These are phyloP conservation scores for Penicillium vulpinum DNA, from an alignment of 2,329 filamentous ascomycete genomes.

Conservation along the genomic window DNA sequence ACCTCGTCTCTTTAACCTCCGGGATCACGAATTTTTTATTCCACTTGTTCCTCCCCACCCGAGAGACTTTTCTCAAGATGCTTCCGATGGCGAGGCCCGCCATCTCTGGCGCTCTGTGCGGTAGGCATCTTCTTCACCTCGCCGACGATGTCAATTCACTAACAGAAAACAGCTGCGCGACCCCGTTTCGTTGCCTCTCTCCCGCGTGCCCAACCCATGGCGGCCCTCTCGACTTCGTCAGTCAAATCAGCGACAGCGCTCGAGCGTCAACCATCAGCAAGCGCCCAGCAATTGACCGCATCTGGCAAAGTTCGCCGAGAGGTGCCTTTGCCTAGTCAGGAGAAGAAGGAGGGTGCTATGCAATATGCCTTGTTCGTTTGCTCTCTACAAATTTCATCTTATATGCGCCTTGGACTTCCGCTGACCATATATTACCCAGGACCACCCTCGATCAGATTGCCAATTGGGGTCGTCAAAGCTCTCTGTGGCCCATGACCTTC, in stretches of 20 bases:
- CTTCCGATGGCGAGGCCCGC: slow-evolving; percentile 29
- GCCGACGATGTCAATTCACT: slow-evolving; percentile 17
- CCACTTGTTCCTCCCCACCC: neutral
- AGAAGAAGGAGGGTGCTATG: slow-evolving; percentile 53
- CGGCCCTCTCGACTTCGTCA: slow-evolving; percentile 46
- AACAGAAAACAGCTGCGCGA: slow-evolving; percentile 27
- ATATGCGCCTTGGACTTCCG: slow-evolving; percentile 1
- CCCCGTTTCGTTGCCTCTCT: slow-evolving; percentile 30
- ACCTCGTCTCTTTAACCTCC: neutral
- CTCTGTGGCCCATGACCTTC: slow-evolving; percentile 90
- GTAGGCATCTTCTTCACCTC: slow-evolving; percentile 20
- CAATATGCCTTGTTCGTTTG: slow-evolving; percentile 51
- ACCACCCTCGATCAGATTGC: slow-evolving; percentile 67
- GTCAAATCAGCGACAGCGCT: slow-evolving; percentile 46
- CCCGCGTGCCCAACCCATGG: slow-evolving; percentile 38
- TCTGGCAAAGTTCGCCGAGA: slow-evolving; percentile 49
- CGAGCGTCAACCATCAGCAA: slow-evolving; percentile 36
- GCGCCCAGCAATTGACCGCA: slow-evolving; percentile 37
- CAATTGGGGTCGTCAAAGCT: slow-evolving; percentile 87
- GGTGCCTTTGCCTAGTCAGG: slow-evolving; percentile 51
- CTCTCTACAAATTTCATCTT: neutral
- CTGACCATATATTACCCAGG: slow-evolving; percentile 24
- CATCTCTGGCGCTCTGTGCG: slow-evolving; percentile 28
- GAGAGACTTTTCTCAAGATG: slow-evolving; percentile 22
- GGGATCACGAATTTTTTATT: neutral